Conservation (phyloP, 768 basidiomycete genomes). For the Trametes cinnabarina region DNA sequence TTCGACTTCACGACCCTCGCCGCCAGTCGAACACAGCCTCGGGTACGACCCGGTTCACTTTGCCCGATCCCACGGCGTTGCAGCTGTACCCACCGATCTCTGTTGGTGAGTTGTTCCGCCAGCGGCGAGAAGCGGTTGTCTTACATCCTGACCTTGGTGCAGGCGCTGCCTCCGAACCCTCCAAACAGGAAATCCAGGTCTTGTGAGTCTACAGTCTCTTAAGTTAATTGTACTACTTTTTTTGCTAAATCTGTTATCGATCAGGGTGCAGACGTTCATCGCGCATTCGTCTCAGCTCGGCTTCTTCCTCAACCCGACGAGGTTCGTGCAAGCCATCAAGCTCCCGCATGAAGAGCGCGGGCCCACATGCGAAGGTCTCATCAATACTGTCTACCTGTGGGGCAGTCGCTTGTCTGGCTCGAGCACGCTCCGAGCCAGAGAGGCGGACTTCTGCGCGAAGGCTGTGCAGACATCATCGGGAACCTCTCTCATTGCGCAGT, state of each 20-base stretch:
- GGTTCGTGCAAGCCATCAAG: conserved; percentile 40
- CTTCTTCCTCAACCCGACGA: conserved; percentile 57
- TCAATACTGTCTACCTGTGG: conserved; percentile 42
- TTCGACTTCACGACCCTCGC: conserved; percentile 19
- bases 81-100: neutral
- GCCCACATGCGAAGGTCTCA: conserved; percentile 37
- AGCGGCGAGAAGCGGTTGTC: neutral
- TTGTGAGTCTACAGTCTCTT: conserved; percentile 13
- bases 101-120: neutral
- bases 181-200: conserved; percentile 5
- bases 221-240: neutral
- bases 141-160: neutral
- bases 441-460: conserved; percentile 22
- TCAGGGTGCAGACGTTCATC: conserved; percentile 57
- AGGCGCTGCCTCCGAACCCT: conserved; percentile 1
- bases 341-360: conserved; percentile 25
- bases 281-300: conserved; percentile 59
- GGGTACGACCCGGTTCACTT: neutral
- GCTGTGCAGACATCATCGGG: conserved; percentile 11
- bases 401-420: conserved; percentile 31
- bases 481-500: neutral
- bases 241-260: neutral
- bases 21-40: neutral
- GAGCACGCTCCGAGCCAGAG: conserved; percentile 25
- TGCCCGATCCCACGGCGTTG: neutral